Evolutionary conservation across 1,139 yeast species (phyloP), one percentile per base, ranked within the genome.

Genomic region (Blastobotrys aristatus): DNA sequence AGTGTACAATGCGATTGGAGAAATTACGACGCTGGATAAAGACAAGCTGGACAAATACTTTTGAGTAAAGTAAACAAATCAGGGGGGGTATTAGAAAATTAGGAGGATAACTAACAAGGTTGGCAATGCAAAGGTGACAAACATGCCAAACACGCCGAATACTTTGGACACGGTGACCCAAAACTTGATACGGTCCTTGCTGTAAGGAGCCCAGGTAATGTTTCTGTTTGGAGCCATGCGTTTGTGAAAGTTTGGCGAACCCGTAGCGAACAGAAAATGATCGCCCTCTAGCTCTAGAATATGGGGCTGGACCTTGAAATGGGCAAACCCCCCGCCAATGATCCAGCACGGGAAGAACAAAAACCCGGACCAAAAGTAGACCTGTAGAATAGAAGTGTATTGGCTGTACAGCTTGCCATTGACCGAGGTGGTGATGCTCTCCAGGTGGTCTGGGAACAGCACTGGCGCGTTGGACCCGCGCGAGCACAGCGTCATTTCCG

Each of bases 291-390:
- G 24, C 8, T 42, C 49, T n/a, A 33, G 27, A 17, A 46, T n/a
- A 10, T n/a, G 20, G 7, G 44, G 44, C 7, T 35, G 26, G n/a
- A 47, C 43, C 17, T 38, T 33, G 34, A 34, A 47, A 14, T 40
- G 36, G 4, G 48, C 42, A 13, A 46, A 14, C 16, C 40, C 16
- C 4, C 48, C 55, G 2, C 46, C 50, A 21, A 31, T 40, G n/a
- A 49, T 44, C 56, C 56, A 53, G n/a, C 40, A 33, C 2, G 52
- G 47, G 18, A 54, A 54, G 20, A 44, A 31, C 13, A 52, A n/a
- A 10, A 50, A 37, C 20, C 56, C 56, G 10, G 38, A 21, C 5
- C 41, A 11, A 8, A 47, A 33, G n/a, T 40, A 26, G 2, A 36
- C 18, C 26, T 40, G 30, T 16, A 53, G 40, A 7, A 37, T 14